Evolutionary conservation across 176 grass and related monocot species (phyloP), one percentile per base, ranked within the genome.

Genomic region (Raddia guianensis): DNA sequence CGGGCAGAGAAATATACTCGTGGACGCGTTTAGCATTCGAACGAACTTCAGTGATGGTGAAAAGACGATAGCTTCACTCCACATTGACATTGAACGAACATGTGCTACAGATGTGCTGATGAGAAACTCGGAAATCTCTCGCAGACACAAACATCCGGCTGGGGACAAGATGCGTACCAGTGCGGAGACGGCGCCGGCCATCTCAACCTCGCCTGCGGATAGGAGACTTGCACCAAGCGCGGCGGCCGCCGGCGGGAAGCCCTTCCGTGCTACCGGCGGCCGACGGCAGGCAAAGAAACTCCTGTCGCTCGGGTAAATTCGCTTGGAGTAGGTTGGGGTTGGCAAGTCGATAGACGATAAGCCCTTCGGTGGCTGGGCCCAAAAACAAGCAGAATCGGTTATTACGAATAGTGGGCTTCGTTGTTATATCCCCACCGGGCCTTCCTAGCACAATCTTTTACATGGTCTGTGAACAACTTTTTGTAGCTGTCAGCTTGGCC

Each of bases 201-300:
- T 33, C 66, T 71, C 34, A 9, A 44, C 52, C 50, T 55, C 77
- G 33, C 14, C 19, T 61, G 63, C 59, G 46, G 49, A 54, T 51
- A 46, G 46, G 63, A 1, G 19, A 7, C 14, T 0, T 65, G 4
- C 54, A 63, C 57, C 81, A 67, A 62, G 61, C 55, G 72, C 72
- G 2, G 77, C 45, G 34, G 70, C 46, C 64, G 63, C n/a, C n/a
- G 69, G 58, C 12, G 8, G 27, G 59, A 49, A 73, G 60, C 16
- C 44, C 1, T 59, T 57, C 55, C 78, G 54, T 63, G 72, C 71
- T 57, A 72, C 27, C 69, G 84, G 60, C 43, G 61, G 70, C 44
- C 52, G 75, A 75, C 54, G 60, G 50, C 76, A 80, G 51, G 13
- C 13, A 9, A 34, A n/a, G 55, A 19, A 34, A 13, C 15, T 14